Conservation (phyloP, 257 asterid genomes). For the Ophiorrhiza pumila region DNA sequence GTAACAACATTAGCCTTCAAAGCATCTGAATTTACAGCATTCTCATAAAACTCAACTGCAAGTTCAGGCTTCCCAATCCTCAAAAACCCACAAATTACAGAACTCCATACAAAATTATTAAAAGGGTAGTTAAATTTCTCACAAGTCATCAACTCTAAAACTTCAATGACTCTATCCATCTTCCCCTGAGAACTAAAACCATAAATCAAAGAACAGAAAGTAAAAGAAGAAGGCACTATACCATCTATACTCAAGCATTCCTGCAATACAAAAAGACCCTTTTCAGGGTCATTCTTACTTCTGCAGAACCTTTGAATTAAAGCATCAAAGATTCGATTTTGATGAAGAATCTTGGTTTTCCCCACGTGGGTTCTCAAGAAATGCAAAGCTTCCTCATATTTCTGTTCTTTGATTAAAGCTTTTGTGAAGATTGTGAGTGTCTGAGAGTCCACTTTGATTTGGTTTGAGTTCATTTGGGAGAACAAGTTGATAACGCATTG, state of each 20-base stretch:
- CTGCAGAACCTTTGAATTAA: constrained; percentile 54
- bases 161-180: constrained; percentile 61
- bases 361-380: constrained; percentile 38
- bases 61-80: constrained; percentile 69
- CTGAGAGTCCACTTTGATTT: constrained; percentile 34
- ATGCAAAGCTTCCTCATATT: constrained; percentile 49
- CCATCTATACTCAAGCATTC: constrained; percentile 33
- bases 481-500: constrained; percentile 41
- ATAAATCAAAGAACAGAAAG: constrained; percentile 47
- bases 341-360: constrained; percentile 25
- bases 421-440: constrained; percentile 39
- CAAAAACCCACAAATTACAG: constrained; percentile 70
- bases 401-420: constrained; percentile 49
- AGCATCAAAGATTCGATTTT: constrained; percentile 47
- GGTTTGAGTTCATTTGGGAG: constrained; percentile 52
- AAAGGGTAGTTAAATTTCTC: constrained; percentile 53
- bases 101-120: constrained; percentile 65
- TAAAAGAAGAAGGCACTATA: constrained; percentile 57
- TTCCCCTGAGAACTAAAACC: constrained; percentile 49
- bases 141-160: constrained; percentile 52
- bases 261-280: constrained; percentile 41
- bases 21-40: constrained; percentile 50
- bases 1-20: constrained; percentile 56
- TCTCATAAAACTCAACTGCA: constrained; percentile 66
- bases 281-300: constrained; percentile 49